These are phyloP conservation scores for Prototheca wickerhamii DNA, from an alignment of 163 green algal species.

Conservation along the genomic window DNA sequence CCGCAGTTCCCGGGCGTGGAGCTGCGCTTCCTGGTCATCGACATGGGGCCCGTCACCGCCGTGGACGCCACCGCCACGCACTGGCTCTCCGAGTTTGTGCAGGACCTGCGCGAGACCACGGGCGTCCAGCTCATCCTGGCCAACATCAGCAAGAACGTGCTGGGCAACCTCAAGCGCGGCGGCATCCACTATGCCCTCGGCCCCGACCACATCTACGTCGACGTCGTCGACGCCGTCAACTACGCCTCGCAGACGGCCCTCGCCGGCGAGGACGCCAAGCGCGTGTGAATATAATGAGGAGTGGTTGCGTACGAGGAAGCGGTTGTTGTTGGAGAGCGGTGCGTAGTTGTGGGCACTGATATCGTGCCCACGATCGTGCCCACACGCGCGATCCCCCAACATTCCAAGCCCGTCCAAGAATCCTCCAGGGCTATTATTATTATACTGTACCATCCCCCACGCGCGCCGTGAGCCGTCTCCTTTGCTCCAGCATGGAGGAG, in stretches of 20 bases:
- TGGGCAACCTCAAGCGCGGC: slow-evolving; percentile 14
- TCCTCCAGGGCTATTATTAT: too few relatives aligned
- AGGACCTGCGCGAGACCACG: slow-evolving; percentile 13
- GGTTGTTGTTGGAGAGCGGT: too few relatives aligned
- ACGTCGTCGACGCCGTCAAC: slow-evolving; percentile 12
- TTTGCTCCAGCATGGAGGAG: too few relatives aligned
- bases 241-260: background rate
- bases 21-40: slow-evolving; percentile 42
- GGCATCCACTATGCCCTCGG: slow-evolving; percentile 10
- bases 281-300: too few relatives aligned
- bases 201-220: slow-evolving; percentile 10
- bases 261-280: background rate
- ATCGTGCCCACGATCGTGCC: too few relatives aligned
- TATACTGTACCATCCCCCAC: too few relatives aligned
- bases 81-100: slow-evolving; percentile 26
- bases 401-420: too few relatives aligned
- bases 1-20: background rate
- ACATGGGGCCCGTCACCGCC: slow-evolving; percentile 40
- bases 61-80: slow-evolving; percentile 50
- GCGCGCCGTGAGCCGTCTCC: too few relatives aligned
- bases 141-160: slow-evolving; percentile 44
- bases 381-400: too few relatives aligned
- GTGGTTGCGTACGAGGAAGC: too few relatives aligned
- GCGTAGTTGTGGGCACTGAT: too few relatives aligned
- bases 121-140: slow-evolving; percentile 47